phyloP scores from a whole-genome alignment of 805 yeast genomes.

The Spathaspora girioi region DNA sequence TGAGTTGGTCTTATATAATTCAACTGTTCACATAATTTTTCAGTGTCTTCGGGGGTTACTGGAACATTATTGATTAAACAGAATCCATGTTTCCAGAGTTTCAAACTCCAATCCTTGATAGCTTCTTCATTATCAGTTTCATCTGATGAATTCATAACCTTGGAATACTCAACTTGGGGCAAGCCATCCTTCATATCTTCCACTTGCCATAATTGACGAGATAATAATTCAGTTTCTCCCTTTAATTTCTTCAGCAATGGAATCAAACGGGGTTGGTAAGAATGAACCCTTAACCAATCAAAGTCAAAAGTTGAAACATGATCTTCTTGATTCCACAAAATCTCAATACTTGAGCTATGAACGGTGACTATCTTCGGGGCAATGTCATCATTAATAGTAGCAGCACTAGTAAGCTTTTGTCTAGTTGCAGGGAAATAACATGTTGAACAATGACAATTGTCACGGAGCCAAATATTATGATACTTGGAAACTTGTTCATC shows the following conservation, averaged over 20 bases:
- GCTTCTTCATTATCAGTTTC: conserved; percentile 33
- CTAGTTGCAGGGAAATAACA: conserved; percentile 56
- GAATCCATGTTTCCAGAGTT: conserved; percentile 57
- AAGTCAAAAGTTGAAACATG: conserved; percentile 37
- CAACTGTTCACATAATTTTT: conserved; percentile 52
- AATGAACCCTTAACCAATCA: conserved; percentile 46
- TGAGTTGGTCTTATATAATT: conserved; percentile 65
- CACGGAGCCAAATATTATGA: conserved; percentile 62
- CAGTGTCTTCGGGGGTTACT: conserved; percentile 54
- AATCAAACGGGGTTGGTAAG: conserved; percentile 50
- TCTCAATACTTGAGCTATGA: conserved; percentile 9
- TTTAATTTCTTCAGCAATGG: conserved; percentile 22
- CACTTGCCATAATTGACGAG: conserved; percentile 43
- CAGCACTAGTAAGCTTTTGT: conserved; percentile 57
- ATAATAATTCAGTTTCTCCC: conserved; percentile 26
- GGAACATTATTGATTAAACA: conserved; percentile 61
- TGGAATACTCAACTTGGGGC: conserved; percentile 48
- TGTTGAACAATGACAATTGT: conserved; percentile 54
- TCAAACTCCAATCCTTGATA: conserved; percentile 51
- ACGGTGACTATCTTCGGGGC: conserved; percentile 13
- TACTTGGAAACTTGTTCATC: conserved; percentile 10
- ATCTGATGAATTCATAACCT: conserved; percentile 36
- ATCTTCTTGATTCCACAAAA: conserved; percentile 37
- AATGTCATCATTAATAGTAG: conserved; percentile 33
- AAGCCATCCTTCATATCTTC: conserved; percentile 32